These are phyloP conservation scores for Fagopyrum esculentum DNA, from an alignment of 148 eudicot species.

Conservation along the genomic window DNA sequence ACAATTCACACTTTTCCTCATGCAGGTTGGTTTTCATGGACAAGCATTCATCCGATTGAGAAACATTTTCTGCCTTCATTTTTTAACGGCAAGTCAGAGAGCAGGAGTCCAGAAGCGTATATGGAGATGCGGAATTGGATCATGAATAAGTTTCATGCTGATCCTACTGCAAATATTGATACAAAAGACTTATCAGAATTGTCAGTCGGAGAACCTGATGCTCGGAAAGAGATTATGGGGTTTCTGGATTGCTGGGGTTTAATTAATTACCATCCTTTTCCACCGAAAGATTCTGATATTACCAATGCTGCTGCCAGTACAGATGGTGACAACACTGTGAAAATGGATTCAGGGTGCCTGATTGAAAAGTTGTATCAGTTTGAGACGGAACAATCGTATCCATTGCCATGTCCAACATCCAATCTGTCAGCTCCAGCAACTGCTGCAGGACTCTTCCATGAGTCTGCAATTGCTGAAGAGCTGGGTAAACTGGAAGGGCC, in stretches of 20 bases:
- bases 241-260: slow-evolving; percentile 97
- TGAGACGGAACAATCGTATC: slow-evolving; percentile 46
- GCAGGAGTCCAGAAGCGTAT: slow-evolving; percentile 61
- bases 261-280: slow-evolving; percentile 89
- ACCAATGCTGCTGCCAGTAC: slow-evolving; percentile 18
- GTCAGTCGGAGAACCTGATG: slow-evolving; percentile 61
- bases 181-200: slow-evolving; percentile 64
- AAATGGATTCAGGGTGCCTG: slow-evolving; percentile 32
- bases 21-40: slow-evolving; percentile 98
- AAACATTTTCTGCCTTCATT: slow-evolving; percentile 63
- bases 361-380: slow-evolving; percentile 64
- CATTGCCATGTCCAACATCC: slow-evolving; percentile 33
- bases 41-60: slow-evolving; percentile 68
- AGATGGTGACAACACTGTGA: slow-evolving; percentile 33
- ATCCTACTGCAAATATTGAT: slow-evolving; percentile 60
- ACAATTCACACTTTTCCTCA: neutral
- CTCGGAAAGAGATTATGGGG: slow-evolving; percentile 84
- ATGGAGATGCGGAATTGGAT: slow-evolving; percentile 84
- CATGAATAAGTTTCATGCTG: slow-evolving; percentile 69
- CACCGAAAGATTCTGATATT: slow-evolving; percentile 28
- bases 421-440: slow-evolving; percentile 36
- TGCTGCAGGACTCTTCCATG: slow-evolving; percentile 60
- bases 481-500: slow-evolving; percentile 80
- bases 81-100: slow-evolving; percentile 75
- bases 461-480: slow-evolving; percentile 74